Base-by-base conservation (phyloP, 108 stramenopile genomes). In the Nannochloropsis salina region DNA sequence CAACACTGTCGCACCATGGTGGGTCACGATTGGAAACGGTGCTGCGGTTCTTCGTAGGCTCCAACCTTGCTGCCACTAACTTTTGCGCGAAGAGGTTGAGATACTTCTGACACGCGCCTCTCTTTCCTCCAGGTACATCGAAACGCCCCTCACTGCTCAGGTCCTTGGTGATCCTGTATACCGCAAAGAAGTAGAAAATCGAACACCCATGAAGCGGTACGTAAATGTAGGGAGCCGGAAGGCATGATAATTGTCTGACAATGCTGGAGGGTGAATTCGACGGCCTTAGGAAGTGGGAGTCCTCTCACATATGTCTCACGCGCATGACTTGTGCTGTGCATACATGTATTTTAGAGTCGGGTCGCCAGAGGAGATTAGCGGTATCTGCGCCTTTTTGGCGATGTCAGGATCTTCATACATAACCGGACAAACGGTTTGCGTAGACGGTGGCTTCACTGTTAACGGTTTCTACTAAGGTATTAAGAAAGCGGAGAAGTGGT, bases 401-500 rank as follows among this genome's bases (percentile, higher is more conserved):
- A 91, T 96, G 82, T 95, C 94, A 12, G 94, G 94, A 15, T 93
- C 93, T 80, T 90, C 93, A 11, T 99, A 97, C 86, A 94, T 99
- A 18, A 97, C 98, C n/a, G 97, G 97, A 5, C 97, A 98, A 86
- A 90, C 95, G 18, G 93, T 98, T n/a, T 92, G 93, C 44, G 93
- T 95, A 0, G 98, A 98, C 89, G 98, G 98, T 47, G 98, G 97
- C 2, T 91, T 92, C 82, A 88, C 91, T 8, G 44, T 51, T 12
- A 92, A 92, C 41, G 93, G 93, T 2, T 92, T 92, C 82, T 83
- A 90, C 45, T 74, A 74, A n/a, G 31, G 0, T 31, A 31, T 31
- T 31, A 31, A 31, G 31, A 31, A 31, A 31, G 31, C 31, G 31
- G 31, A 31, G 31, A 1, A 31, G 31, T 31, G 31, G 1, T 31